Conservation (phyloP, 2,329 filamentous ascomycete species). For the Hymenoscyphus albidus region DNA sequence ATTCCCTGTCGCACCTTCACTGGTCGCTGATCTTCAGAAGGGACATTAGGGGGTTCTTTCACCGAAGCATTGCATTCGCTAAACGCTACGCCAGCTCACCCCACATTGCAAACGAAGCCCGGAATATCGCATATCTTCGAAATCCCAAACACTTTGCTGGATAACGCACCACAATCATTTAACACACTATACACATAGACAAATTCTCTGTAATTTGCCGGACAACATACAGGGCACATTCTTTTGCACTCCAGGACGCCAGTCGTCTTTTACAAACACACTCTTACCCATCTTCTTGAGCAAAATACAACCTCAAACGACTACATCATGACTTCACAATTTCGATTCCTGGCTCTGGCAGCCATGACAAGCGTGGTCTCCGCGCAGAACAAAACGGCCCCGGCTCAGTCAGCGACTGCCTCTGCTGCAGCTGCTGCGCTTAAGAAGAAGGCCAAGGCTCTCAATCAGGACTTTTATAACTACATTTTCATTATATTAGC, state of each 20-base stretch:
- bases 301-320: conserved; percentile 3
- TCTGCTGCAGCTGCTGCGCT: conserved; percentile 12
- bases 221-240: conserved; percentile 19
- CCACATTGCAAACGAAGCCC: conserved; percentile 2
- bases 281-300: neutral
- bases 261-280: conserved; percentile 7
- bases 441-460: conserved; percentile 22
- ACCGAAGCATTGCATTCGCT: neutral
- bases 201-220: conserved; percentile 25
- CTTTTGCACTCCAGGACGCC: conserved; percentile 9
- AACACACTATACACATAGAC: conserved; percentile 8
- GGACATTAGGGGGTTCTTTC: neutral
- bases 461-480: conserved; percentile 53
- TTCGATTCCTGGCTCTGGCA: conserved; percentile 20
- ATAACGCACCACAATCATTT: conserved; percentile 12
- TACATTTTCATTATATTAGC: conserved; percentile 63
- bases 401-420: conserved; percentile 15
- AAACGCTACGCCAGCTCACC: neutral
- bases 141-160: neutral
- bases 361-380: conserved; percentile 23
- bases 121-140: conserved; percentile 4
- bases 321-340: conserved; percentile 24
- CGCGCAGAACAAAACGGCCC: conserved; percentile 13
- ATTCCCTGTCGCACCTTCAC: neutral
- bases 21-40: neutral